These are phyloP conservation scores for Cardamine resedifolia DNA, from an alignment of 345 rosid species.

Conservation along the genomic window DNA sequence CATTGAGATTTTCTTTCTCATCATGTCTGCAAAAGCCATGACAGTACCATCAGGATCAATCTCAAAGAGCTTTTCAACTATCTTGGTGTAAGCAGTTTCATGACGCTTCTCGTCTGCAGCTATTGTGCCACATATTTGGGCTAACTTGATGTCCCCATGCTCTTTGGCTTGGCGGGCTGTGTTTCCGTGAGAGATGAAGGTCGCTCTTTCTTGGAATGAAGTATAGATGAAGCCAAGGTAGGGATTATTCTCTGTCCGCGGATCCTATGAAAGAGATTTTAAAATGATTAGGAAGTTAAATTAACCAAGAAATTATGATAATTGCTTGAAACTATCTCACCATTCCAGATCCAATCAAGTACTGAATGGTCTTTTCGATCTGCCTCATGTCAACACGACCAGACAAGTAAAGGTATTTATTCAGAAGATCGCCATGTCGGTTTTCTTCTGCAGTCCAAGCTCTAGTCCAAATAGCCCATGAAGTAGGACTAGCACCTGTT, in stretches of 20 bases:
- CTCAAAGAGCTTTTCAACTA: constrained; percentile 82
- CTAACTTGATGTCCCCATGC: constrained; percentile 74
- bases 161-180: constrained; percentile 89
- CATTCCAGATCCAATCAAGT: constrained; percentile 69
- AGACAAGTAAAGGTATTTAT: constrained; percentile 60
- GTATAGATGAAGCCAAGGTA: constrained; percentile 92
- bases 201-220: constrained; percentile 96
- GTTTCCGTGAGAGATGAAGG: constrained; percentile 92
- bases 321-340: constrained; percentile 37
- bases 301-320: background rate
- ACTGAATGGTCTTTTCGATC: constrained; percentile 64
- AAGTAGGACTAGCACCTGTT: constrained; percentile 75
- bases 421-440: constrained; percentile 65
- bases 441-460: constrained; percentile 75
- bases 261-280: constrained; percentile 54
- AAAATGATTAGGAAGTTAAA: background rate
- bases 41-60: constrained; percentile 83
- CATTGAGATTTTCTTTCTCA: constrained; percentile 95
- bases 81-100: constrained; percentile 89
- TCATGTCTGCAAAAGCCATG: constrained; percentile 81
- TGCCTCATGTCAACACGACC: constrained; percentile 68
- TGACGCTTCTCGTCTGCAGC: constrained; percentile 96
- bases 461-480: constrained; percentile 75
- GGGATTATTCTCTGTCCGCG: constrained; percentile 79
- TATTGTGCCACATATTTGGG: constrained; percentile 87